Evolutionary conservation across 805 yeast genomes (phyloP).

Genomic region (Hanseniaspora guilliermondii): DNA sequence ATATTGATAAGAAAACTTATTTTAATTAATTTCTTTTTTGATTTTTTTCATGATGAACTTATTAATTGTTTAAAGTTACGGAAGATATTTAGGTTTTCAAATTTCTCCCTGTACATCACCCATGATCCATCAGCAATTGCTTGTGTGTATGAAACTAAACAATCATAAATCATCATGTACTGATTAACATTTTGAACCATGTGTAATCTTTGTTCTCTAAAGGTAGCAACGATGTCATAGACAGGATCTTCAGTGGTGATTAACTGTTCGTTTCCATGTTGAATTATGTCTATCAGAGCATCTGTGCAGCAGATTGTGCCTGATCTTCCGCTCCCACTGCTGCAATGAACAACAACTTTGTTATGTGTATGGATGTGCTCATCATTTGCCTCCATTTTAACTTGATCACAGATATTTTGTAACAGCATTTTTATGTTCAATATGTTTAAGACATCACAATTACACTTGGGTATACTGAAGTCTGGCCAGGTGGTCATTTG

Average conservation of each 20-base stretch:
- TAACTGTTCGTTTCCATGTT: neutral
- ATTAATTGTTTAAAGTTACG: neutral
- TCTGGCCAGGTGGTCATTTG: conserved; percentile 79
- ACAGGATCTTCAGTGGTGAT: conserved; percentile 39
- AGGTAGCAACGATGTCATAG: conserved; percentile 48
- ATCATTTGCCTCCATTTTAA: conserved; percentile 8
- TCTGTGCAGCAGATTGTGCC: conserved; percentile 77
- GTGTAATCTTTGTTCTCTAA: conserved; percentile 62
- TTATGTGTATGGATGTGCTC: conserved; percentile 14
- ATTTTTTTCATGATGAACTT: neutral
- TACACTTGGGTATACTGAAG: conserved; percentile 42
- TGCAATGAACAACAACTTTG: conserved; percentile 68
- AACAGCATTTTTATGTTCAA: conserved; percentile 37
- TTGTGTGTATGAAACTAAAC: conserved; percentile 26
- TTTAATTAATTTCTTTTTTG: neutral
- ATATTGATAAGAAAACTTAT: no score
- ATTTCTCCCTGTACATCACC: neutral
- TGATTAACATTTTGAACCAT: conserved; percentile 80
- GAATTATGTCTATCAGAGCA: conserved; percentile 23
- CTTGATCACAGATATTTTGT: conserved; percentile 21
- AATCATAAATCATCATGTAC: conserved; percentile 61
- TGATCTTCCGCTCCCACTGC: conserved; percentile 95
- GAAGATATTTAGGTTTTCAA: neutral
- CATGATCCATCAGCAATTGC: conserved; percentile 3
- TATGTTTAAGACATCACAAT: conserved; percentile 40